These are phyloP conservation scores for Geranium brycei DNA, from an alignment of 345 rosid genomes.

Conservation along the genomic window DNA sequence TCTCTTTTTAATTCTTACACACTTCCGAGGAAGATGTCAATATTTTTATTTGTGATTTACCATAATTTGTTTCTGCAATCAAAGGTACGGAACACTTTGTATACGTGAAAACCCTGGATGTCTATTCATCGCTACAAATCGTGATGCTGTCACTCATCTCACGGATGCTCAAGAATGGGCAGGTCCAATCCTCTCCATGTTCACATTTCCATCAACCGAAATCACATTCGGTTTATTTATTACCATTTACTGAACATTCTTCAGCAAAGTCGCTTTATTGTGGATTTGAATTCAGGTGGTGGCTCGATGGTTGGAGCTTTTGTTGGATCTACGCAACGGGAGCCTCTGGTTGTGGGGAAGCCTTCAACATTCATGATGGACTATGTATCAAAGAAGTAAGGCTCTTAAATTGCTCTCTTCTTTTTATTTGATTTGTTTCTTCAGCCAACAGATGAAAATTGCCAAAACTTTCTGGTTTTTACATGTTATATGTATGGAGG, in stretches of 20 bases:
- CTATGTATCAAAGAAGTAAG: conserved; percentile 73
- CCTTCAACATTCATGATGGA: conserved; percentile 99
- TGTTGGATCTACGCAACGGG: conserved; percentile 65
- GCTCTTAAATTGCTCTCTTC: not conserved
- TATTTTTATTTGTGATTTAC: not conserved
- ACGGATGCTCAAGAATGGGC: conserved; percentile 99
- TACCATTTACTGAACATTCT: not conserved
- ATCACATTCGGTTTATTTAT: not conserved
- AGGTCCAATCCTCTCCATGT: conserved; percentile 29
- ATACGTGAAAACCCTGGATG: conserved; percentile 91
- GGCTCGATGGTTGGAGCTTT: conserved; percentile 96
- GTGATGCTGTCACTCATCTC: conserved; percentile 88
- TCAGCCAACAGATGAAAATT: too few species aligned
- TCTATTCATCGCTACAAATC: conserved; percentile 86
- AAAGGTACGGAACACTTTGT: conserved; percentile 88
- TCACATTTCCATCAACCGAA: too few species aligned
- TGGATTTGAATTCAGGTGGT: conserved; percentile 46
- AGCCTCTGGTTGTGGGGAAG: conserved; percentile 91
- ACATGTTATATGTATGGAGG: too few species aligned
- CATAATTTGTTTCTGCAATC: not conserved
- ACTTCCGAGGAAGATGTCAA: too few species aligned
- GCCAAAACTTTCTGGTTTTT: too few species aligned
- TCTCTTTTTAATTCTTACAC: not conserved
- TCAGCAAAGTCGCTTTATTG: not conserved
- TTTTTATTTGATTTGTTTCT: not conserved